Conservation (phyloP, 1,284 basidiomycete species). For the Malassezia dermatis region DNA sequence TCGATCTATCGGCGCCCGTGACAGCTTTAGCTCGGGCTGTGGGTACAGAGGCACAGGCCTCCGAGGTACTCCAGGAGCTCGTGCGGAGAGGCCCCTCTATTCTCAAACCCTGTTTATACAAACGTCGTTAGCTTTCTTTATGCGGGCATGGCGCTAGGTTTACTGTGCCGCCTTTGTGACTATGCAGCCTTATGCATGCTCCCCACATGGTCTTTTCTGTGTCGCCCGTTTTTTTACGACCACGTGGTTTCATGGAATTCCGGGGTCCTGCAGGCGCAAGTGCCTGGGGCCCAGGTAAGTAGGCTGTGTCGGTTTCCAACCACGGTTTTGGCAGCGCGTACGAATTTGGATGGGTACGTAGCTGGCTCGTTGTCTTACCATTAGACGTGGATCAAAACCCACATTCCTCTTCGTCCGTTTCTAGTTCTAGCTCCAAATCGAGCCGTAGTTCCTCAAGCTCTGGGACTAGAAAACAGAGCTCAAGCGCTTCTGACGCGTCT, state of each 20-base stretch:
- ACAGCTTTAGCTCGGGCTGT: conserved; percentile 23
- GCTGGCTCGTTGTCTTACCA: background rate
- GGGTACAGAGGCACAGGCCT: conserved; percentile 55
- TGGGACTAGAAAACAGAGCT: background rate
- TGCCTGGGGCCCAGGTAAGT: background rate
- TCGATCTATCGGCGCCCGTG: background rate
- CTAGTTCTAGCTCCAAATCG: background rate
- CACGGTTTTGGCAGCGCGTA: background rate
- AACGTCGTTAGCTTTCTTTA: conserved; percentile 60
- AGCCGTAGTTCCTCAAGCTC: background rate
- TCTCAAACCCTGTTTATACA: conserved; percentile 92
- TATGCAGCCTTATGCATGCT: background rate
- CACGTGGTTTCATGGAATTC: conserved; percentile 8
- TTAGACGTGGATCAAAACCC: background rate
- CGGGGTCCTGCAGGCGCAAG: background rate
- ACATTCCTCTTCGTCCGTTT: background rate
- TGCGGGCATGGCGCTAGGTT: background rate
- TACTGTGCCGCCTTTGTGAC: background rate
- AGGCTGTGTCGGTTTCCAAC: background rate
- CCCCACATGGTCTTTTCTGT: background rate
- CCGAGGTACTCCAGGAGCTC: conserved; percentile 53
- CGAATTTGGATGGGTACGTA: background rate
- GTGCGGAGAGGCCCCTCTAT: conserved; percentile 56
- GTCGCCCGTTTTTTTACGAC: background rate
- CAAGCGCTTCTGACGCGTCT: background rate